Conservation (phyloP, 768 basidiomycete species). For the Termitomyces sp. region DNA sequence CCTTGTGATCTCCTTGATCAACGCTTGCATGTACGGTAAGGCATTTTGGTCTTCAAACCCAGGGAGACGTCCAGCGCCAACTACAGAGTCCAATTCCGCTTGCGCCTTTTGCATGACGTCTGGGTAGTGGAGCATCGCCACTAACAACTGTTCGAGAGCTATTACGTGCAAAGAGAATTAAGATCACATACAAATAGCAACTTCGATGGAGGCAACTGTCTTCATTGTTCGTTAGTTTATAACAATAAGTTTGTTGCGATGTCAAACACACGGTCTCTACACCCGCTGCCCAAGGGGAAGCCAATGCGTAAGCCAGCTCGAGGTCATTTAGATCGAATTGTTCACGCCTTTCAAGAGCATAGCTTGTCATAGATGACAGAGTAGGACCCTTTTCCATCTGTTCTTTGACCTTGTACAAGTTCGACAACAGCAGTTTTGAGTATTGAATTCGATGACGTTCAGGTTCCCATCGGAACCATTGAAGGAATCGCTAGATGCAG, state of each 20-base stretch:
- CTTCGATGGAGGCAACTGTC: conserved; percentile 1
- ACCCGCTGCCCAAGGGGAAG: conserved; percentile 38
- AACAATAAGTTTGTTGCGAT: neutral
- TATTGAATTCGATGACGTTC: conserved; percentile 24
- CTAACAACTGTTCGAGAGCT: conserved; percentile 3
- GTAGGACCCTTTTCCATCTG: conserved; percentile 32
- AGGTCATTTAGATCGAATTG: conserved; percentile 31
- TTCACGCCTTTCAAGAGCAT: conserved; percentile 27
- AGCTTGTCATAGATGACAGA: conserved; percentile 31
- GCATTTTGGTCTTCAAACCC: conserved; percentile 22
- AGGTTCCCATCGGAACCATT: conserved; percentile 38
- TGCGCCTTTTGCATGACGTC: conserved; percentile 32
- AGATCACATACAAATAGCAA: neutral
- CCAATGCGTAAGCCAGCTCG: conserved; percentile 37
- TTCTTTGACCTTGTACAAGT: conserved; percentile 33
- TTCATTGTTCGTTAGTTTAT: neutral
- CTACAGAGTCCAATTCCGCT: conserved; percentile 30
- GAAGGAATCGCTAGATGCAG: conserved; percentile 23
- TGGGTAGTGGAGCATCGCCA: conserved; percentile 33
- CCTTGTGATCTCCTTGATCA: conserved; percentile 2
- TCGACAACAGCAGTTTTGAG: conserved; percentile 25
- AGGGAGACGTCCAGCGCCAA: conserved; percentile 32
- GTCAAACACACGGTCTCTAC: conserved; percentile 31
- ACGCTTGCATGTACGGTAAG: conserved; percentile 1
- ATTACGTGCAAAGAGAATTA: neutral